Evolutionary conservation across 352 stramenopile species (phyloP).

Genomic region (Bremia lactucae): DNA sequence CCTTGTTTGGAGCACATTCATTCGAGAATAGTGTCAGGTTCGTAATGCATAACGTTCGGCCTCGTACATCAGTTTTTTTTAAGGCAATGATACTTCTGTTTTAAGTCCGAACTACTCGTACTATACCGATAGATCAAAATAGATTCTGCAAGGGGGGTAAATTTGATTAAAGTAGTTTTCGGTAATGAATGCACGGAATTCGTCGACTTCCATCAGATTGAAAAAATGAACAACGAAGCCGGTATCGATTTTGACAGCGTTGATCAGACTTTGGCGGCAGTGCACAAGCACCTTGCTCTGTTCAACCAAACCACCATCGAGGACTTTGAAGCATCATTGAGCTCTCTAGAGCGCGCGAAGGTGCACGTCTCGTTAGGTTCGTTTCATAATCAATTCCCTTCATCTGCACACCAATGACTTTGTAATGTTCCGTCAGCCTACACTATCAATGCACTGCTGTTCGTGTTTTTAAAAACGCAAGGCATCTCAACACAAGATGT

Average conservation of each 20-base stretch:
- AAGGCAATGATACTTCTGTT: too few species aligned
- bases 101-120: too few species aligned
- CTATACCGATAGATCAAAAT: too few species aligned
- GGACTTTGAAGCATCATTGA: conserved; percentile 44
- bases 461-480: conserved; percentile 82
- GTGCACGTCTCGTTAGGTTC: conserved; percentile 74
- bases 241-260: conserved; percentile 55
- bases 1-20: too few species aligned
- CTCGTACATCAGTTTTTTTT: too few species aligned
- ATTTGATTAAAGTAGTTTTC: too few species aligned
- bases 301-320: conserved; percentile 46
- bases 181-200: background rate
- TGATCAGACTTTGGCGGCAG: conserved; percentile 66
- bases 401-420: background rate
- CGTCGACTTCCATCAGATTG: too few species aligned
- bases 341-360: conserved; percentile 68
- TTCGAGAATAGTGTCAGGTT: too few species aligned
- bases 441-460: conserved; percentile 79
- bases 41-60: too few species aligned
- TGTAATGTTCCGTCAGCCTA: conserved; percentile 38
- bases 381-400: background rate
- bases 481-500: conserved; percentile 82
- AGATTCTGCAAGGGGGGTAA: too few species aligned
- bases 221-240: conserved; percentile 50
- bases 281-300: conserved; percentile 61